Conservation (phyloP, 2,329 filamentous ascomycete genomes). For the Alternaria novae-zelandiae region DNA sequence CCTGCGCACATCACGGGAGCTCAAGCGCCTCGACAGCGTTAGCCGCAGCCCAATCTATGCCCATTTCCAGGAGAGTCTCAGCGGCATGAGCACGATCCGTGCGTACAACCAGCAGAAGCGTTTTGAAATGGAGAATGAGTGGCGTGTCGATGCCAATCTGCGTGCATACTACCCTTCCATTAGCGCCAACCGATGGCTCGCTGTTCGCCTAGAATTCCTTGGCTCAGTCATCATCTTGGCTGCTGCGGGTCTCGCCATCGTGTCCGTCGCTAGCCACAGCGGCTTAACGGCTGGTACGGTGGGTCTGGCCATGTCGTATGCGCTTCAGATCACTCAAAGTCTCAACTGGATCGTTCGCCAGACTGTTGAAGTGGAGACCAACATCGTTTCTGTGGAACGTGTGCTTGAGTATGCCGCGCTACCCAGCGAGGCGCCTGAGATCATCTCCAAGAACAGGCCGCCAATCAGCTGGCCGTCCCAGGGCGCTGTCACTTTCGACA, state of each 20-base stretch:
- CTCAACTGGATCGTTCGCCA: constrained; percentile 99
- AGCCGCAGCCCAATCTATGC: constrained; percentile 96
- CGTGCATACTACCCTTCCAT: constrained; percentile 95
- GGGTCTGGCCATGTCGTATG: constrained; percentile 95
- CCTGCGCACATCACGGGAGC: constrained; percentile 89
- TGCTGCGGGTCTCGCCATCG: constrained; percentile 80
- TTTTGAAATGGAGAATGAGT: constrained; percentile 94
- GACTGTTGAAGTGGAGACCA: constrained; percentile 99
- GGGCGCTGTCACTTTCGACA: constrained; percentile 86
- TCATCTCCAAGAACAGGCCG: constrained; percentile 85
- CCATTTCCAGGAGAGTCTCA: constrained; percentile 96
- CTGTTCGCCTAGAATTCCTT: constrained; percentile 92
- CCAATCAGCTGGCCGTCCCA: constrained; percentile 90
- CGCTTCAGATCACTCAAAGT: constrained; percentile 93
- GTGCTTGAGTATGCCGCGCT: constrained; percentile 93
- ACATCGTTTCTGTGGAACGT: constrained; percentile 97
- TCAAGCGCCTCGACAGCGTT: constrained; percentile 94
- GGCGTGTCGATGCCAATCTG: constrained; percentile 93
- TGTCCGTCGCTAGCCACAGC: constrained; percentile 75
- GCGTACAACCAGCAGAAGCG: constrained; percentile 88
- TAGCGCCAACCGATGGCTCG: constrained; percentile 88
- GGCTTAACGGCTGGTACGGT: constrained; percentile 75
- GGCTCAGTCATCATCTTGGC: constrained; percentile 91
- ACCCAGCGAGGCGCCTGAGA: constrained; percentile 92
- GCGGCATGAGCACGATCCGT: constrained; percentile 92